phyloP scores from a whole-genome alignment of 1,284 basidiomycete genomes.

The Anthracocystis panici-leucophaei region DNA sequence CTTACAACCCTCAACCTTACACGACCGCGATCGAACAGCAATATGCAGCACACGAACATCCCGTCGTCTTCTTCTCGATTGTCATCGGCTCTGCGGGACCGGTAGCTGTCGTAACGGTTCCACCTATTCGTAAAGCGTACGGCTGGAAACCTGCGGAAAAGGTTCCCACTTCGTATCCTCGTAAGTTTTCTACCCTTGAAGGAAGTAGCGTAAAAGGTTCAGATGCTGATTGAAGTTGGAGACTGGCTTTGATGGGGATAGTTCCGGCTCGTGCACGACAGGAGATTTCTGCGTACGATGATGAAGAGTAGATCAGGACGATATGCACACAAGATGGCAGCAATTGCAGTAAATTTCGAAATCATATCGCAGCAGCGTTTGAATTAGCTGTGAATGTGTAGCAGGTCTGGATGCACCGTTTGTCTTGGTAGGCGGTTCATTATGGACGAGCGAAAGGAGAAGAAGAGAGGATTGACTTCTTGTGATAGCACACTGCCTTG shows the following conservation, averaged over 20 bases:
- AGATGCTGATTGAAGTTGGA: too few species aligned
- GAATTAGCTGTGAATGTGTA: too few species aligned
- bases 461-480: too few species aligned
- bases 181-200: conserved; percentile 76
- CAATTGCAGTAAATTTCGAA: too few species aligned
- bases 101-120: conserved; percentile 79
- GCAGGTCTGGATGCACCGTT: too few species aligned
- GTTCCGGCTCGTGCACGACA: conserved; percentile 61
- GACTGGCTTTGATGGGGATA: conserved; percentile 21
- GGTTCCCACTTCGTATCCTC: conserved; percentile 85
- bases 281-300: conserved; percentile 61
- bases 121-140: conserved; percentile 79
- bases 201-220: too few species aligned
- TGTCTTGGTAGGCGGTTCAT: too few species aligned
- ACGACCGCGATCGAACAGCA: conserved; percentile 71
- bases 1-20: not conserved
- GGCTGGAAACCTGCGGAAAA: conserved; percentile 82
- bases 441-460: too few species aligned
- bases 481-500: too few species aligned
- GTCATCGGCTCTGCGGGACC: conserved; percentile 78
- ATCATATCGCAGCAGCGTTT: too few species aligned
- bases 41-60: conserved; percentile 89
- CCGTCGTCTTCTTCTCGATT: conserved; percentile 89
- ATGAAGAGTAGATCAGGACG: conserved; percentile 43
- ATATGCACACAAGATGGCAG: conserved; percentile 5